Base-by-base conservation (phyloP, 352 stramenopile species). In the Pythium utonaiense region DNA sequence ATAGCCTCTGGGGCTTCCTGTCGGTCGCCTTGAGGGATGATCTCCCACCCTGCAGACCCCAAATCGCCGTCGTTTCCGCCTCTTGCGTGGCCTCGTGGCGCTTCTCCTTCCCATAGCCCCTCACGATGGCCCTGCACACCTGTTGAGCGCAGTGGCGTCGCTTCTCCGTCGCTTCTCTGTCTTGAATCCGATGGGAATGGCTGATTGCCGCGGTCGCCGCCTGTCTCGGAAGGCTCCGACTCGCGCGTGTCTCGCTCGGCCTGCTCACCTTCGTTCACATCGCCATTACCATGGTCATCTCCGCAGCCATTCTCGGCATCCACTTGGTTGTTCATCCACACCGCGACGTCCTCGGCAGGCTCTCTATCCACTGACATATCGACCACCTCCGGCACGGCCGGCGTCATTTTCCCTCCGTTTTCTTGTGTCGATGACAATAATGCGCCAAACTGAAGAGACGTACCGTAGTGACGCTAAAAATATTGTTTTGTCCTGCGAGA, bases 401-500 rank as follows among this genome's bases (percentile, higher is more conserved):
- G 25, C 14, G 27, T 53, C 36, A n/a, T 25, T 48, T 17, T 28
- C 25, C 30, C 21, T 0, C 30, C 19, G 3, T 41, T 24, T 50
- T 13, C 38, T 3, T n/a, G 22, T 33, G 56, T 51, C 17, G 22
- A n/a, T 30, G 16, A 3, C 17, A 16, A 34, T 54, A 58, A 42
- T 57, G 41, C n/a, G 16, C 17, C 40, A 41, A 51, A 44, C 31
- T 27, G 21, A 53, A 41, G 25, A 3, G 13, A 21, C 25, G 48
- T 63, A 62, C 53, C 30, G 49, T 68, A 21, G 1, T 21, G 9
- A 49, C 58, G 33, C 3, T 34, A 14, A 36, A 22, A 16, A 41
- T 54, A 65, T 65, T 65, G 40, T 65, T 65, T 54, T 65, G 58
- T 65, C 58, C 13, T 21, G 2, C 24, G 28, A 45, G 42, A 33